Conservation (phyloP, 139 green algal genomes). For the Zygnema circumcarinatum region DNA sequence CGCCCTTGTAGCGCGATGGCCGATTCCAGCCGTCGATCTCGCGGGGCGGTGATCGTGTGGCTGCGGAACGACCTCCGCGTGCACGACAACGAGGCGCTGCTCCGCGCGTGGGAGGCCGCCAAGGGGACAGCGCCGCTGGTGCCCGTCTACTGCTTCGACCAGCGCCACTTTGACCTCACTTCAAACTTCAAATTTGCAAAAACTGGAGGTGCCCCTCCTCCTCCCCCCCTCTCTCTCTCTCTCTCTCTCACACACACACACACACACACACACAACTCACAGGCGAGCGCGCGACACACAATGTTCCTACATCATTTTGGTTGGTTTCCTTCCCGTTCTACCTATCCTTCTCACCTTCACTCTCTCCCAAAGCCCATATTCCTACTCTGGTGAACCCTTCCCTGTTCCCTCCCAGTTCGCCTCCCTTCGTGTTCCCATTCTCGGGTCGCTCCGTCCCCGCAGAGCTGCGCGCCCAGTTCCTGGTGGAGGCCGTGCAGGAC, state of each 20-base stretch:
- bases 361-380: not conserved
- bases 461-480: slow-evolving; percentile 75
- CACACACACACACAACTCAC: not conserved
- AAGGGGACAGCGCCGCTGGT: slow-evolving; percentile 72
- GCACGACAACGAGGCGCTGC: slow-evolving; percentile 80
- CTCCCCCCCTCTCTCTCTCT: slow-evolving; percentile 20
- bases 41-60: slow-evolving; percentile 76
- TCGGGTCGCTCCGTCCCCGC: not conserved
- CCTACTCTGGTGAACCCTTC: slow-evolving; percentile 14
- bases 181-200: slow-evolving; percentile 41
- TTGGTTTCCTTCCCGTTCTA: slow-evolving; percentile 4
- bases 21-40: too few species aligned
- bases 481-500: slow-evolving; percentile 83
- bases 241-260: not conserved
- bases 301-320: not conserved
- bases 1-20: too few species aligned
- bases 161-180: slow-evolving; percentile 71
- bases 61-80: slow-evolving; percentile 90
- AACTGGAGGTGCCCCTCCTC: slow-evolving; percentile 22
- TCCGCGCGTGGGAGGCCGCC: not conserved
- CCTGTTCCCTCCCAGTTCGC: not conserved
- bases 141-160: slow-evolving; percentile 93
- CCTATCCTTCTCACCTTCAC: not conserved
- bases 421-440: not conserved
- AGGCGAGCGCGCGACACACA: slow-evolving; percentile 18